Evolutionary conservation across 2,329 filamentous ascomycete species (phyloP), one percentile per base, ranked within the genome.

Genomic region (Nemania bipapillata): DNA sequence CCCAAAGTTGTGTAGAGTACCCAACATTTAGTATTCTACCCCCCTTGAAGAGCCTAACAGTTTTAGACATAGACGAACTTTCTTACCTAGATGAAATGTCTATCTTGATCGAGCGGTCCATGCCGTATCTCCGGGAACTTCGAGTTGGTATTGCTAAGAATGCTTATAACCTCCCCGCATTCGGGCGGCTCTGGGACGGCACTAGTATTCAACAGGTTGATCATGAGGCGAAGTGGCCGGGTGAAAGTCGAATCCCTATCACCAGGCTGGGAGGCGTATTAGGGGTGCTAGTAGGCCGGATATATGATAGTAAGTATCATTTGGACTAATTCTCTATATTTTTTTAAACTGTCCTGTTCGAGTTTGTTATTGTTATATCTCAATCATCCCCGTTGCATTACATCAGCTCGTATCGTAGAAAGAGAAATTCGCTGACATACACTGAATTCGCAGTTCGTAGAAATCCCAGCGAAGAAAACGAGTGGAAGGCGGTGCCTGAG

Each of bases 31-130:
- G 91, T 52, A 87, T 92, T 9, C 83, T 96, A 7, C 92, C 92
- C 9, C 86, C 92, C 0, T 80, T 96, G 60, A 91, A 89, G 78
- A 93, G 90, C 72, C 79, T 96, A 66, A 92, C 87, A 58, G 92
- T 94, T 1, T 83, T 96, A 49, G 91, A 96, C 73, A 91, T 96
- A 68, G 93, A 96, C 75, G 92, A 95, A 76, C 80, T 93, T n/a
- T 86, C 90, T 30, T 96, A 96, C 77, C 81, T 95, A 42, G 92
- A 95, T 76, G 93, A 96, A 80, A 91, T 96, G 87, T 90, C 91
- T 62, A 84, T 92, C 49, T 84, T 96, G 12, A 89, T 96, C 68
- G 90, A 91, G 68, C 87, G 89, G 26, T 95, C 92, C 12, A 84
- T 88, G 66, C 83, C 86, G 69, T 85, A 85, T 49, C 81, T 96